A percentile compares a stretch with the other conserved stretches of the same genome.
These are phyloP conservation scores for Candida koratica DNA, from an alignment of 805 yeast genomes.

Conservation along the genomic window DNA sequence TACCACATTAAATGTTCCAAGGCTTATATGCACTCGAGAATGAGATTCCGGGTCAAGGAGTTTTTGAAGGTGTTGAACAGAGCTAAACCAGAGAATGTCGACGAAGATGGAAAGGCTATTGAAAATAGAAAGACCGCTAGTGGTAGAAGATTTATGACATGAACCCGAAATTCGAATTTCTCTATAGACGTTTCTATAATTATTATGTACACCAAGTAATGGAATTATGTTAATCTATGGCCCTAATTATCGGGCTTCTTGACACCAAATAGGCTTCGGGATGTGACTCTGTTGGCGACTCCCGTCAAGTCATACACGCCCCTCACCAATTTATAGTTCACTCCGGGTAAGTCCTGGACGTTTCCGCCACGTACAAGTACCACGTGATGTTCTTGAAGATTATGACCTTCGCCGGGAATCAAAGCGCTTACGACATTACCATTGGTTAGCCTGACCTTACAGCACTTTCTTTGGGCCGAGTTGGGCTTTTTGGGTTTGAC, in stretches of 20 bases:
- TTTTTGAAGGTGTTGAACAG: slow-evolving; percentile 93
- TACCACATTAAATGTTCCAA: slow-evolving; percentile 97
- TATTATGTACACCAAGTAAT: neutral
- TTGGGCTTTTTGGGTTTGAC: slow-evolving; percentile 97
- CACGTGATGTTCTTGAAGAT: slow-evolving; percentile 95
- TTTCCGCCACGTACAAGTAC: slow-evolving; percentile 98
- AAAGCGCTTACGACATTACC: slow-evolving; percentile 88
- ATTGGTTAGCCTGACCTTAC: slow-evolving; percentile 87
- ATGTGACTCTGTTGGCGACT: slow-evolving; percentile 85
- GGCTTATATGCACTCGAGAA: slow-evolving; percentile 97
- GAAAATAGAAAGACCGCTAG: slow-evolving; percentile 63
- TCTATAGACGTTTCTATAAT: no score
- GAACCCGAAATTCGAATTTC: no score
- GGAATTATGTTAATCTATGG: neutral
- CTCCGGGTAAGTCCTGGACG: slow-evolving; percentile 98
- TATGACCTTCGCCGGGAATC: slow-evolving; percentile 98
- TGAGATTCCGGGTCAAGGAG: slow-evolving; percentile 93
- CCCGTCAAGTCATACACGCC: slow-evolving; percentile 93
- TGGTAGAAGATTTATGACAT: slow-evolving; percentile 67
- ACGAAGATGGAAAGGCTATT: slow-evolving; percentile 51
- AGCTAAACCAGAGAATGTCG: slow-evolving; percentile 90
- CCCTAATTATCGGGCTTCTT: slow-evolving; percentile 63
- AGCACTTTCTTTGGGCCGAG: slow-evolving; percentile 96
- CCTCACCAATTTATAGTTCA: slow-evolving; percentile 87
- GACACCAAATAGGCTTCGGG: slow-evolving; percentile 92